Evolutionary conservation across 2,329 filamentous ascomycete species (phyloP).

Genomic region (Monosporascus sp.): DNA sequence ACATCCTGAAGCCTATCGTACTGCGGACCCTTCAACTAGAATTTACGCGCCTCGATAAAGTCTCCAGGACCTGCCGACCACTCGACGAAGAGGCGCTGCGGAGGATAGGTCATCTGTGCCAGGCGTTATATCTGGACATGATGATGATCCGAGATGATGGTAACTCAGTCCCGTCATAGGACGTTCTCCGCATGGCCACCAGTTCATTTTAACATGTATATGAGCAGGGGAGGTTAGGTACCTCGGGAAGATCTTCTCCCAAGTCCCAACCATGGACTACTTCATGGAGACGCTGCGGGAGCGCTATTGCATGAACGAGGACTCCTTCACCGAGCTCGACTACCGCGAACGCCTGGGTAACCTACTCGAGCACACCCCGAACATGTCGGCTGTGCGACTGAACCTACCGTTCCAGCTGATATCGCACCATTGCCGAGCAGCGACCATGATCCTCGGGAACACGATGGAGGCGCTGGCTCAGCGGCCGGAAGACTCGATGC

Average conservation of each 20-base stretch:
- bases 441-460: slow-evolving; percentile 48
- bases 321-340: slow-evolving; percentile 45
- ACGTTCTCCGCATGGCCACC: background rate
- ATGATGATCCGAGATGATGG: slow-evolving; percentile 48
- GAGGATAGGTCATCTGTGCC: slow-evolving; percentile 42
- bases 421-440: slow-evolving; percentile 37
- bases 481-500: slow-evolving; percentile 37
- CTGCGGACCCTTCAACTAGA: slow-evolving; percentile 46
- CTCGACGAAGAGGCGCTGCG: slow-evolving; percentile 37
- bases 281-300: slow-evolving; percentile 39
- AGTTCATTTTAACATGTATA: background rate
- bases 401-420: slow-evolving; percentile 48
- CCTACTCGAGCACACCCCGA: slow-evolving; percentile 40
- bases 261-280: slow-evolving; percentile 39
- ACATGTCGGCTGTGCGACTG: slow-evolving; percentile 41
- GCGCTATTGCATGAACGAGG: slow-evolving; percentile 43
- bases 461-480: slow-evolving; percentile 43
- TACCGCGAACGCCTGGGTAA: slow-evolving; percentile 36
- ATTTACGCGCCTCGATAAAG: slow-evolving; percentile 40
- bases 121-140: slow-evolving; percentile 45
- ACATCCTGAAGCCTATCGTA: slow-evolving; percentile 38
- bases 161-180: slow-evolving; percentile 20
- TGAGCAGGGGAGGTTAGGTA: slow-evolving; percentile 42
- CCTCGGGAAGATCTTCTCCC: slow-evolving; percentile 40
- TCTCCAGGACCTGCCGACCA: slow-evolving; percentile 24